Conservation (phyloP, 208 protist genomes). For the Tetramitus jugosus region DNA sequence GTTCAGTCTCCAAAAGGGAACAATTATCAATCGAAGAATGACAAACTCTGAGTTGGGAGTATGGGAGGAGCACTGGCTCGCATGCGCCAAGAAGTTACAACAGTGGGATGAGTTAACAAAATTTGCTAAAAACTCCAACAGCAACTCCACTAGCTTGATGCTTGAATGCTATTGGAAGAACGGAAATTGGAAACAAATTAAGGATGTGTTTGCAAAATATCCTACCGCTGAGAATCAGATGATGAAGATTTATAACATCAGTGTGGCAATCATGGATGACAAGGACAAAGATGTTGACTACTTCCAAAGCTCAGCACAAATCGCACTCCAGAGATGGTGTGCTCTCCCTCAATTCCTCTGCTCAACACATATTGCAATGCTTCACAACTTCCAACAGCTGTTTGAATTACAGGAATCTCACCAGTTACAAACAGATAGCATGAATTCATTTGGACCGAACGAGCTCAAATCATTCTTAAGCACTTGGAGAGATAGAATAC, state of each 20-base stretch:
- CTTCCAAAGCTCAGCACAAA: neutral
- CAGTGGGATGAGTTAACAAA: constrained; percentile 28
- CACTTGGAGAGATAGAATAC: constrained; percentile 28
- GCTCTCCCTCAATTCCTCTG: constrained; percentile 18
- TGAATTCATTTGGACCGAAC: neutral
- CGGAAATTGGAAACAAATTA: constrained; percentile 18
- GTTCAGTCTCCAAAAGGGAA: neutral
- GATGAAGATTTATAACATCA: constrained; percentile 22
- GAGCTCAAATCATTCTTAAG: constrained; percentile 15
- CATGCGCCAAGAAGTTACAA: constrained; percentile 21
- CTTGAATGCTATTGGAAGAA: constrained; percentile 27
- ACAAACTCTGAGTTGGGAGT: constrained; percentile 1
- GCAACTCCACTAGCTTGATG: neutral
- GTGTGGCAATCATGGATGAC: neutral
- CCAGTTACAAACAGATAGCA: neutral
- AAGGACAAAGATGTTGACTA: neutral
- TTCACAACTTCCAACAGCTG: constrained; percentile 27
- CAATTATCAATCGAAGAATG: neutral
- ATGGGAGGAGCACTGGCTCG: constrained; percentile 12
- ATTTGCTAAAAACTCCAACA: neutral
- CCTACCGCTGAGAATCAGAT: neutral
- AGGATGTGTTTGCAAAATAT: constrained; percentile 20
- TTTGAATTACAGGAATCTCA: constrained; percentile 22
- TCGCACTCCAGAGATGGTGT: constrained; percentile 21
- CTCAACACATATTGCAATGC: neutral